Evolutionary conservation across 2,329 filamentous ascomycete species (phyloP).

Genomic region (Sclerotinia nivalis): DNA sequence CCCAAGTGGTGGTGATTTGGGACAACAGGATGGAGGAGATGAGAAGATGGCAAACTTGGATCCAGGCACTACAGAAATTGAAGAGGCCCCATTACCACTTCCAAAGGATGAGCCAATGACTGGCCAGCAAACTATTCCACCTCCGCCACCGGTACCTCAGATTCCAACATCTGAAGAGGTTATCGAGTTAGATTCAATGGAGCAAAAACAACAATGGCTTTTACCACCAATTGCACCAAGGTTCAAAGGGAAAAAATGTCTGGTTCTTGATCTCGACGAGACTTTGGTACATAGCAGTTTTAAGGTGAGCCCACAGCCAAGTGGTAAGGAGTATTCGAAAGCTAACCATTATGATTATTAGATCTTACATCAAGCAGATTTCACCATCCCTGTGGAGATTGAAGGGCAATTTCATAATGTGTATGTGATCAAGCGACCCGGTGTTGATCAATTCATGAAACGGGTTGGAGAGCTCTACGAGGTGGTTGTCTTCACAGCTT

Average conservation of each 20-base stretch:
- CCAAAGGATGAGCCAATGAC: constrained; percentile 32
- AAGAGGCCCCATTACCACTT: constrained; percentile 31
- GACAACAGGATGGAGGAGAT: constrained; percentile 34
- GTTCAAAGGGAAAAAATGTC: constrained; percentile 84
- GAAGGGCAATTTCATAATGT: constrained; percentile 99
- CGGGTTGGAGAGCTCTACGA: constrained; percentile 96
- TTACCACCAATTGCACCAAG: constrained; percentile 79
- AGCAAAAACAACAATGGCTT: constrained; percentile 49
- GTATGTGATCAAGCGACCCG: constrained; percentile 98
- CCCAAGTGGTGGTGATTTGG: constrained; percentile 19
- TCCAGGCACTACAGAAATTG: constrained; percentile 31
- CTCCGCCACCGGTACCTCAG: constrained; percentile 36
- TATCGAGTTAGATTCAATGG: constrained; percentile 32
- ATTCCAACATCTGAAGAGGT: constrained; percentile 33
- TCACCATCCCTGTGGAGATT: constrained; percentile 98
- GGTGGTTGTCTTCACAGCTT: constrained; percentile 97
- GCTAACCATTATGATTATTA: constrained; percentile 43
- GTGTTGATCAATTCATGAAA: constrained; percentile 99
- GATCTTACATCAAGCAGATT: constrained; percentile 97
- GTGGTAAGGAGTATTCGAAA: constrained; percentile 17
- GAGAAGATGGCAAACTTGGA: constrained; percentile 35
- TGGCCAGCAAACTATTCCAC: constrained; percentile 29
- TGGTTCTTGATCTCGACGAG: constrained; percentile 94
- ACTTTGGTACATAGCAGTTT: constrained; percentile 98
- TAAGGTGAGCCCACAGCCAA: constrained; percentile 63